These are phyloP conservation scores for Trichocomaceae sp. DNA, from an alignment of 2,329 filamentous ascomycete species.

Conservation along the genomic window DNA sequence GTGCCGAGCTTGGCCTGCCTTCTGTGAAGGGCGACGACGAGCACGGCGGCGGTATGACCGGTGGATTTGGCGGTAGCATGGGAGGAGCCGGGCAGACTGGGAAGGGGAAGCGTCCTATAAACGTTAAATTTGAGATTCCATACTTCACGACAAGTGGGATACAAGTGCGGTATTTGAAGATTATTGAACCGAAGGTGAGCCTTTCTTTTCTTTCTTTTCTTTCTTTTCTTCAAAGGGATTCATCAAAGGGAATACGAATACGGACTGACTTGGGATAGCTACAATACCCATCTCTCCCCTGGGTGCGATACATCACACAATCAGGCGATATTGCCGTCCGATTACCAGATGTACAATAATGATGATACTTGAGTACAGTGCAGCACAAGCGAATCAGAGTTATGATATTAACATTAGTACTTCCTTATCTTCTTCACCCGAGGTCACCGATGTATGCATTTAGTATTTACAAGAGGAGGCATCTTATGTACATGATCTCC, in stretches of 20 bases:
- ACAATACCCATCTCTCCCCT: conserved; percentile 95
- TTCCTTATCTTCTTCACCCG: too few species aligned
- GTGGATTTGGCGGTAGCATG: conserved; percentile 95
- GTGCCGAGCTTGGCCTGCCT: conserved; percentile 87
- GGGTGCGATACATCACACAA: conserved; percentile 98
- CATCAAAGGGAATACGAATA: too few species aligned
- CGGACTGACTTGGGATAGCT: conserved; percentile 58
- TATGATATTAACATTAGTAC: background rate
- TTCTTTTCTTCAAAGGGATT: too few species aligned
- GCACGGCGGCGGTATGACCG: conserved; percentile 93
- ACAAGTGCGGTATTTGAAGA: conserved; percentile 96
- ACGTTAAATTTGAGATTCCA: conserved; percentile 99
- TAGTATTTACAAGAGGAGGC: too few species aligned
- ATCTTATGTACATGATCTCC: background rate
- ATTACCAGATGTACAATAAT: conserved; percentile 78
- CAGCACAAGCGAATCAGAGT: background rate
- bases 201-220: conserved; percentile 11
- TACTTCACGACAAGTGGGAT: conserved; percentile 99
- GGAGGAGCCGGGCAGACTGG: conserved; percentile 70
- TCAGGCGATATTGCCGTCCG: conserved; percentile 93
- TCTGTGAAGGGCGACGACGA: conserved; percentile 94
- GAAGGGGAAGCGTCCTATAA: conserved; percentile 93
- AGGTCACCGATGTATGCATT: too few species aligned
- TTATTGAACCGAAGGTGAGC: conserved; percentile 95
- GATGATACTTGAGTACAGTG: background rate